A percentile compares a stretch with the other conserved stretches of the same genome.
phyloP scores from a whole-genome alignment of 176 grass and related monocot species.

The sorghum (Sorghum bicolor) region DNA sequence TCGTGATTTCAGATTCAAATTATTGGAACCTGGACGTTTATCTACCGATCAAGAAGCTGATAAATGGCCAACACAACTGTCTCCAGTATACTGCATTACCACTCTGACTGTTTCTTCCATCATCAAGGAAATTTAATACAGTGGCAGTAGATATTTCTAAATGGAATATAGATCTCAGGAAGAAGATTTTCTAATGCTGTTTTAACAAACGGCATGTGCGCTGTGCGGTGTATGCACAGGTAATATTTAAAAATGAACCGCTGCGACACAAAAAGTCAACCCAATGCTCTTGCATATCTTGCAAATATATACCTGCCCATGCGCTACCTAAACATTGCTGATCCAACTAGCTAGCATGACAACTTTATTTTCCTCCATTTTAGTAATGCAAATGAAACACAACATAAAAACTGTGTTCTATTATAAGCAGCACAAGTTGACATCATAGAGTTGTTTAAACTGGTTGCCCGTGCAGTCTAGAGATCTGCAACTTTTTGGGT shows the following conservation, averaged over 20 bases:
- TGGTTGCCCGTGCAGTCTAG: constrained; percentile 25
- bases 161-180: neutral
- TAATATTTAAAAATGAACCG: neutral
- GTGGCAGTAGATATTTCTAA: neutral
- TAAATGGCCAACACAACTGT: neutral
- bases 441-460: neutral
- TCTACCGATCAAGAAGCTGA: neutral
- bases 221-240: neutral
- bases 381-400: constrained; percentile 4
- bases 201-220: constrained; percentile 10
- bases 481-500: constrained; percentile 21
- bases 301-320: constrained; percentile 6
- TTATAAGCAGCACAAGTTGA: constrained; percentile 8
- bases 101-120: neutral
- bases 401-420: neutral
- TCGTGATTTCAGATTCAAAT: neutral
- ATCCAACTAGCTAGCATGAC: constrained; percentile 24
- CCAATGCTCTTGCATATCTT: neutral
- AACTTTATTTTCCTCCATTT: constrained; percentile 19
- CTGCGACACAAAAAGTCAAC: neutral
- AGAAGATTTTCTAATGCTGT: neutral
- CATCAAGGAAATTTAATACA: neutral
- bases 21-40: neutral
- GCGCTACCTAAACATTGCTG: constrained; percentile 13
- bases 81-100: neutral